Conservation (phyloP, 495 filamentous ascomycete genomes). For the Aspergillus saccharolyticus region DNA sequence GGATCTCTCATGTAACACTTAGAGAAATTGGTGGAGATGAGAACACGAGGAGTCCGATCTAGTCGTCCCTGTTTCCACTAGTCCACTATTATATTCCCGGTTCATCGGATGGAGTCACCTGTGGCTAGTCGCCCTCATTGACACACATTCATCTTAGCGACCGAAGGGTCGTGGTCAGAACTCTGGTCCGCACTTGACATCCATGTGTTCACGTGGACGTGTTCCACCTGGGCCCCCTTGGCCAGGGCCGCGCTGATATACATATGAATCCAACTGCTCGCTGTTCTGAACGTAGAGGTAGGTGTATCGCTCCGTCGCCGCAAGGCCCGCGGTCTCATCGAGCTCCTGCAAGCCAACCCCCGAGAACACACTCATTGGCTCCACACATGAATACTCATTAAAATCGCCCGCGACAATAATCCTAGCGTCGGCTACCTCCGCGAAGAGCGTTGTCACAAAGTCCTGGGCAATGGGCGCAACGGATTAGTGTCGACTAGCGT, state of each 20-base stretch:
- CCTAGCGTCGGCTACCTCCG: constrained; percentile 32
- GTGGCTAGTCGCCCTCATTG: neutral
- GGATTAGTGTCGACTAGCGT: neutral
- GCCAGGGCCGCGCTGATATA: constrained; percentile 42
- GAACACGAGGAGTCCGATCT: neutral
- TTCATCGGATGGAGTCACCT: too few relatives aligned
- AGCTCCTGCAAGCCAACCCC: constrained; percentile 47
- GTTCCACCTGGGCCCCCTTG: constrained; percentile 38
- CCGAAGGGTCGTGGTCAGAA: constrained; percentile 58
- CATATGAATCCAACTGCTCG: constrained; percentile 59
- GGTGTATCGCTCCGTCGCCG: constrained; percentile 51
- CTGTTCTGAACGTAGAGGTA: constrained; percentile 52
- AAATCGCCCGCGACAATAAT: constrained; percentile 54
- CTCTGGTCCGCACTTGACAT: constrained; percentile 34
- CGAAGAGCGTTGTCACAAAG: constrained; percentile 41
- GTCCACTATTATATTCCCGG: neutral
- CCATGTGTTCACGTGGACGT: constrained; percentile 61
- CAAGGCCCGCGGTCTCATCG: constrained; percentile 44
- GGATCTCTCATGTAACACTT: neutral
- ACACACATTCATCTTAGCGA: constrained; percentile 53
- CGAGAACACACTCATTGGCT: constrained; percentile 43
- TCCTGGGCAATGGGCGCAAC: constrained; percentile 10
- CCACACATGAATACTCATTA: constrained; percentile 57
- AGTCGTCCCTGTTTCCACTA: neutral
- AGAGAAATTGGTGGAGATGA: neutral